Conservation (phyloP, 2,329 filamentous ascomycete species). For the Colletotrichum euphorbiae region DNA sequence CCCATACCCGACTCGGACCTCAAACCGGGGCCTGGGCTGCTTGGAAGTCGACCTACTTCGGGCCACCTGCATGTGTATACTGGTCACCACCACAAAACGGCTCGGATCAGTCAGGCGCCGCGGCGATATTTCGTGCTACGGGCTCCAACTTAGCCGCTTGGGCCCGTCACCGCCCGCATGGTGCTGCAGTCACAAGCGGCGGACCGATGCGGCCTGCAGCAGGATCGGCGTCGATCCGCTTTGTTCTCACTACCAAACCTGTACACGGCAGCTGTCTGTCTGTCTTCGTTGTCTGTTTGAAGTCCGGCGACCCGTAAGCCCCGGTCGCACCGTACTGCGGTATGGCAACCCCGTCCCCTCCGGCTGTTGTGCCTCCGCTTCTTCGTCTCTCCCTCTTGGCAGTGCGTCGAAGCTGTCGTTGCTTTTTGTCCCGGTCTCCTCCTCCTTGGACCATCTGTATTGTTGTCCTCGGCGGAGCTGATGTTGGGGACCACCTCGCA, state of each 20-base stretch:
- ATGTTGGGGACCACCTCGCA: no score
- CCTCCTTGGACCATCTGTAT: background rate
- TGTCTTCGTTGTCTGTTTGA: background rate
- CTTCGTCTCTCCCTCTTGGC: background rate
- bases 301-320: constrained; percentile 25
- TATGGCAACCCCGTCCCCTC: constrained; percentile 7
- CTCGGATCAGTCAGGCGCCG: constrained; percentile 18
- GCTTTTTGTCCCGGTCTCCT: background rate
- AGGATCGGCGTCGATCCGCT: constrained; percentile 41
- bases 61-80: constrained; percentile 31
- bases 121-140: constrained; percentile 26
- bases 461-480: no score
- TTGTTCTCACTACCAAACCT: constrained; percentile 28
- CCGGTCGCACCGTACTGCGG: constrained; percentile 26
- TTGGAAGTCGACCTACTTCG: constrained; percentile 15
- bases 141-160: constrained; percentile 34
- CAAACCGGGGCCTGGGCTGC: background rate
- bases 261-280: constrained; percentile 27
- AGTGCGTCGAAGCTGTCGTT: background rate
- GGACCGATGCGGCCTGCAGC: constrained; percentile 41
- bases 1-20: constrained; percentile 11
- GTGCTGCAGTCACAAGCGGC: constrained; percentile 39
- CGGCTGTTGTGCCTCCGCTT: constrained; percentile 23
- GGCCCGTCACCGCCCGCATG: constrained; percentile 40
- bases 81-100: constrained; percentile 17